phyloP scores from a whole-genome alignment of 2,329 filamentous ascomycete genomes.

The Acrodontium crateriforme region DNA sequence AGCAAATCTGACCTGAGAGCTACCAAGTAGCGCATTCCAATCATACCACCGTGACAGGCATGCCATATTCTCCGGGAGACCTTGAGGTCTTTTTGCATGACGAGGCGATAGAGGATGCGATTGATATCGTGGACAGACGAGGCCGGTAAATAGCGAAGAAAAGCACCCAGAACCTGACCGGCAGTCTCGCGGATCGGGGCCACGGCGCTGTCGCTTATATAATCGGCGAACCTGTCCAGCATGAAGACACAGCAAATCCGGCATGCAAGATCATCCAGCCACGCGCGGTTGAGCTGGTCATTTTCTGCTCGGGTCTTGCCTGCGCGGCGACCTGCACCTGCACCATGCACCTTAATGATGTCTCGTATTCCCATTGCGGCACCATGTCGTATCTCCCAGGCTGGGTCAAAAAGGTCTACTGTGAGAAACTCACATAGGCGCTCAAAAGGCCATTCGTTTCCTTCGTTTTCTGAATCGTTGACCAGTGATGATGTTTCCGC shows the following conservation, averaged over 20 bases:
- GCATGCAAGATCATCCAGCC: slow-evolving; percentile 91
- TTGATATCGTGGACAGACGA: slow-evolving; percentile 76
- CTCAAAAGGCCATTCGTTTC: slow-evolving; percentile 85
- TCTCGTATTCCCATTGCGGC: slow-evolving; percentile 91
- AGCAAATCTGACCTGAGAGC: slow-evolving; percentile 88
- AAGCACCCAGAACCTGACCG: slow-evolving; percentile 81
- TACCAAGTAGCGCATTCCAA: slow-evolving; percentile 86
- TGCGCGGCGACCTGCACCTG: slow-evolving; percentile 64
- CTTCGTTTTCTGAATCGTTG: slow-evolving; percentile 60
- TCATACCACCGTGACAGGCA: slow-evolving; percentile 95
- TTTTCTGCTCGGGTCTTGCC: slow-evolving; percentile 63
- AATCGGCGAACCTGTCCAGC: slow-evolving; percentile 94
- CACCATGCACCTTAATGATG: slow-evolving; percentile 80
- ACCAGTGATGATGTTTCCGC: slow-evolving; percentile 80
- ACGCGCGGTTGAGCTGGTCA: slow-evolving; percentile 62
- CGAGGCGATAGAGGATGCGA: slow-evolving; percentile 69
- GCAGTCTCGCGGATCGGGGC: slow-evolving; percentile 92
- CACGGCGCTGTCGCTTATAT: slow-evolving; percentile 92
- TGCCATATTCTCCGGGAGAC: slow-evolving; percentile 72
- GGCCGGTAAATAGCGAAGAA: slow-evolving; percentile 69
- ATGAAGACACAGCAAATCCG: slow-evolving; percentile 91
- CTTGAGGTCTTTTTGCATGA: slow-evolving; percentile 75
- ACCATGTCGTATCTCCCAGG: slow-evolving; percentile 92
- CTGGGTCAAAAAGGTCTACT: slow-evolving; percentile 80
- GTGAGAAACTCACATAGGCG: slow-evolving; percentile 87